A percentile compares a stretch with the other conserved stretches of the same genome.
These are phyloP conservation scores for Apiospora sp. DNA, from an alignment of 2,329 filamentous ascomycete species.

Conservation along the genomic window DNA sequence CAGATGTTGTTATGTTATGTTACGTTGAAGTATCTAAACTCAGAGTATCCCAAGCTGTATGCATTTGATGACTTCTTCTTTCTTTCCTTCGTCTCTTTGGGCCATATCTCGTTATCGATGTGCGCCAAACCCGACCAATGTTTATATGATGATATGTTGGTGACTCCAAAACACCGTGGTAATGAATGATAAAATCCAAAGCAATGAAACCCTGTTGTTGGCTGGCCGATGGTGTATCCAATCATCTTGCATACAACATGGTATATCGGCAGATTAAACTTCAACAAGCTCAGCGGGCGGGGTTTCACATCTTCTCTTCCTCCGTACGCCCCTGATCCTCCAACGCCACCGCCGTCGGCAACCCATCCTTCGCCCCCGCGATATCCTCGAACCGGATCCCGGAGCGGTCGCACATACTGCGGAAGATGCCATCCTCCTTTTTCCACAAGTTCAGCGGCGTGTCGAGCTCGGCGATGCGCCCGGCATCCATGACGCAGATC, in stretches of 20 bases:
- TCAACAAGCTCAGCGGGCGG: too few species aligned
- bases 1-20: not conserved
- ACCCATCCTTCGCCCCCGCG: conserved; percentile 48
- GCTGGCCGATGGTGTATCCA: not conserved
- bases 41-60: not conserved
- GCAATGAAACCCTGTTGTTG: not conserved
- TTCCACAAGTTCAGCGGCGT: conserved; percentile 78
- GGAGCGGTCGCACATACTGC: conserved; percentile 87
- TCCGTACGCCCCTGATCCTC: conserved; percentile 29
- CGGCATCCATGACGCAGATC: conserved; percentile 95
- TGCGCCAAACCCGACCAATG: not conserved
- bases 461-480: conserved; percentile 86
- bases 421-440: conserved; percentile 76
- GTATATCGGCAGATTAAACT: not conserved
- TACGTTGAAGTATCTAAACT: not conserved
- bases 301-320: not conserved
- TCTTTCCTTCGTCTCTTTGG: not conserved
- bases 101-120: not conserved
- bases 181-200: not conserved
- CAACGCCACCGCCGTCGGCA: conserved; percentile 31
- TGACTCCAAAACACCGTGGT: not conserved
- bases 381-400: conserved; percentile 73
- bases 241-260: not conserved
- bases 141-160: not conserved
- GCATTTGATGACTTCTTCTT: not conserved